Conservation (phyloP, 2,329 filamentous ascomycete species). For the Thielaviopsis punctulata region DNA sequence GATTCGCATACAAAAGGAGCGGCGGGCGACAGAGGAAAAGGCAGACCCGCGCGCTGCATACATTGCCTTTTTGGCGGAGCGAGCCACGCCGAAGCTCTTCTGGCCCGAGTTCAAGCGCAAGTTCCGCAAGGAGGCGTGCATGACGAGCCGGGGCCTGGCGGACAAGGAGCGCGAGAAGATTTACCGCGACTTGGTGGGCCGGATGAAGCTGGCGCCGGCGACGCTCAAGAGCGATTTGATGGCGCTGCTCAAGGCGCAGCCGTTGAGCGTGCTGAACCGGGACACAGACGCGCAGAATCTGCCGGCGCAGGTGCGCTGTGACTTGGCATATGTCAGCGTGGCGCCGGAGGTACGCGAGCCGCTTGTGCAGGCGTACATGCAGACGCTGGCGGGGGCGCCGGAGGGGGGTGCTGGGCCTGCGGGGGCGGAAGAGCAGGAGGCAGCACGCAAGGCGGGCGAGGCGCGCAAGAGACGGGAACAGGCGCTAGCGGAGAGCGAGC, state of each 20-base stretch:
- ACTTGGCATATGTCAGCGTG: constrained; percentile 54
- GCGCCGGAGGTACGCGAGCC: constrained; percentile 42
- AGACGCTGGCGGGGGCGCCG: constrained; percentile 39
- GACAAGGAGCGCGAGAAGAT: constrained; percentile 68
- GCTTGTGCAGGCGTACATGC: constrained; percentile 49
- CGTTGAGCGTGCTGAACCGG: constrained; percentile 41
- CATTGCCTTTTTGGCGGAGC: constrained; percentile 59
- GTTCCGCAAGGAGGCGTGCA: constrained; percentile 60
- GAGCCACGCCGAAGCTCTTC: constrained; percentile 81
- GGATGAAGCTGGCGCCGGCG: constrained; percentile 47
- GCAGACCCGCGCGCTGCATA: constrained; percentile 72
- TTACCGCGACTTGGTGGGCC: constrained; percentile 56
- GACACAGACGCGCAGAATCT: constrained; percentile 38
- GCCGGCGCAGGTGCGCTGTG: constrained; percentile 43
- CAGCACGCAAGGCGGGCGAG: constrained; percentile 29
- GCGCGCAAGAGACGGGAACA: constrained; percentile 43
- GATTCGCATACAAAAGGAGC: constrained; percentile 55
- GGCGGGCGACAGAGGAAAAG: constrained; percentile 59
- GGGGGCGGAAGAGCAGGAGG: constrained; percentile 32
- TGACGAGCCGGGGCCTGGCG: constrained; percentile 54
- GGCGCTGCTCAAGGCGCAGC: constrained; percentile 43
- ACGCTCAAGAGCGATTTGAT: constrained; percentile 54
- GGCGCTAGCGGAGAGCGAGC: constrained; percentile 48
- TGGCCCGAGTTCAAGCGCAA: constrained; percentile 96
- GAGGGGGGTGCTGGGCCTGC: constrained; percentile 18